Evolutionary conservation across 2,329 filamentous ascomycete species (phyloP), one percentile per base, ranked within the genome.

Genomic region (Coniochaeta ligniaria): DNA sequence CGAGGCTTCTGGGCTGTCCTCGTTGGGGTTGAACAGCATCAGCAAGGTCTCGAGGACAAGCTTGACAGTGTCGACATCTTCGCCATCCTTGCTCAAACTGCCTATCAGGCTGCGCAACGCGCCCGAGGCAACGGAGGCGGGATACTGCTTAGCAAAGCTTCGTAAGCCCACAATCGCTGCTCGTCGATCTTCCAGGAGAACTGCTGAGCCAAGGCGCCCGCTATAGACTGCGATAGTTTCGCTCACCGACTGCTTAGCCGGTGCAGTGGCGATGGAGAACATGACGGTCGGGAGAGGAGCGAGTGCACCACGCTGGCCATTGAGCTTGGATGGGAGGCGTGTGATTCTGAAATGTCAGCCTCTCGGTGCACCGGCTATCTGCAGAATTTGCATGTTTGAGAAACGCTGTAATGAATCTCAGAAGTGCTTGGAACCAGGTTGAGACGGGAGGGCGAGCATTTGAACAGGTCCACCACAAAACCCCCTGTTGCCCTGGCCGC

Each of bases 21-120:
- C 80, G 66, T 87, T 87, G 45, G 86, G 85, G 64, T 76, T 86
- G 73, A 98, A 98, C 45, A 99, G 86, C 87, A 96, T 94, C 72
- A 98, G 80, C 68, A 99, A 79, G 52, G 96, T 99, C 82, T 99
- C 95, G 65, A 99, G 81, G 63, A 96, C 90, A 61, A 96, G 86
- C 76, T 97, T 96, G 72, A 96, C 89, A 6, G 96, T 99, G 74
- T 99, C 95, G 61, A 96, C 89, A 81, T 99, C 95, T 72, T 96
- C 91, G 62, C 86, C 86, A 82, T 99, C 95, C 71, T 92, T 92
- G 66, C 86, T 86, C 59, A 99, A 78, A 68, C 90, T 92, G 14
- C 85, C 86, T 66, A 99, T 98, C 60, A 99, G 81, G 60, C 90
- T 91, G 64, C 94, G 85, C 56, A 99, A 78, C n/a, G 93, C 91